phyloP scores from a whole-genome alignment of 2,329 filamentous ascomycete genomes.

The Xylariomycetidae sp. region DNA sequence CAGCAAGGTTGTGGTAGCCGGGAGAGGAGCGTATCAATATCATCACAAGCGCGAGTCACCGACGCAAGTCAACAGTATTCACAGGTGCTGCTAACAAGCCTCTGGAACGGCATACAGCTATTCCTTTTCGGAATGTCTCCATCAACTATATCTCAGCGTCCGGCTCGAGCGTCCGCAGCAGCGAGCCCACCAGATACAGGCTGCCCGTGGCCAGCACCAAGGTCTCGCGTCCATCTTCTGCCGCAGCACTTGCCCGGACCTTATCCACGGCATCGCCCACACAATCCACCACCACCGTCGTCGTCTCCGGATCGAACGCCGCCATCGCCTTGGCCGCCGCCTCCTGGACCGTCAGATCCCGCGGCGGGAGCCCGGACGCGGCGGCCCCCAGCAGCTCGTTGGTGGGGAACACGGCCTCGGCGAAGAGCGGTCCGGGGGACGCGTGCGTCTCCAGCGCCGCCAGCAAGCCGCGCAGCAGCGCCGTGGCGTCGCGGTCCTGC shows the following conservation, averaged over 20 bases:
- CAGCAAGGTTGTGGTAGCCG: too few relatives aligned
- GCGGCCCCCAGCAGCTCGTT: conserved; percentile 45
- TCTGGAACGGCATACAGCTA: background rate
- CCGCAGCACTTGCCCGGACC: conserved; percentile 34
- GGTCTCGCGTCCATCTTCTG: conserved; percentile 36
- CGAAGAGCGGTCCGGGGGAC: conserved; percentile 46
- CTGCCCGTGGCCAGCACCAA: conserved; percentile 72
- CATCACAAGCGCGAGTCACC: too few relatives aligned
- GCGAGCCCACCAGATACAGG: conserved; percentile 74
- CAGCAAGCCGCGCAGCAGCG: conserved; percentile 59
- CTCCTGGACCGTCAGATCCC: conserved; percentile 57
- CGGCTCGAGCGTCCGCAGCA: conserved; percentile 64
- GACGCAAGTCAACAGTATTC: too few relatives aligned
- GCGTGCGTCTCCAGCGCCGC: conserved; percentile 40
- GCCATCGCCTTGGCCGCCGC: conserved; percentile 56
- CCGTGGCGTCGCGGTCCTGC: conserved; percentile 70
- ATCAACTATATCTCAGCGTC: conserved; percentile 28
- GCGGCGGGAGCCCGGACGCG: conserved; percentile 48
- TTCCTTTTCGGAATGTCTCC: too few relatives aligned
- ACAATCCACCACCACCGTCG: conserved; percentile 53
- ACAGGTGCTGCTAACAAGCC: too few relatives aligned
- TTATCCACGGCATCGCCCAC: conserved; percentile 63
- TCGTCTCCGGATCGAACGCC: conserved; percentile 40
- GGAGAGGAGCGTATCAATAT: too few relatives aligned
- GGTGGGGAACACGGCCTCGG: conserved; percentile 72